A percentile compares a stretch with the other conserved stretches of the same genome.
These are phyloP conservation scores for Mortierella sp. DNA, from an alignment of 371 early-diverging fungal species.

Conservation along the genomic window DNA sequence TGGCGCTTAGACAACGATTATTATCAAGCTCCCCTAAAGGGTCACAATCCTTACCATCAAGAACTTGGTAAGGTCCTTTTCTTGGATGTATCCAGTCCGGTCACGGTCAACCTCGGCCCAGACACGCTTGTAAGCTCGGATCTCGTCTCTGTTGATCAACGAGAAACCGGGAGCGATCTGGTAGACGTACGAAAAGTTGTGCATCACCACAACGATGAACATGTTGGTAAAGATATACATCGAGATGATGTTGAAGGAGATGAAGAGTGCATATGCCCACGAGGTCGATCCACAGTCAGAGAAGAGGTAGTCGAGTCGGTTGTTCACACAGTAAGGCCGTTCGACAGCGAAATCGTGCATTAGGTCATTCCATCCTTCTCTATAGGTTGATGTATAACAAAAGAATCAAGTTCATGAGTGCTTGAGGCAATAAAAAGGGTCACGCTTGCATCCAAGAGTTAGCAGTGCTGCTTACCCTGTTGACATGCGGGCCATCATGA, in stretches of 20 bases:
- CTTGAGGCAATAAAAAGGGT: not conserved
- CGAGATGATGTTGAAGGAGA: constrained; percentile 79
- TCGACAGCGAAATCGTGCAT: constrained; percentile 80
- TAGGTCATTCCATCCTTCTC: constrained; percentile 82
- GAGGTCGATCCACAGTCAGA: constrained; percentile 77
- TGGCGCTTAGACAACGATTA: constrained; percentile 17
- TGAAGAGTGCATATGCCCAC: constrained; percentile 75
- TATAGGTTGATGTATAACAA: not conserved
- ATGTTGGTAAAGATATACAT: constrained; percentile 84
- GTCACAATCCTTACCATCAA: constrained; percentile 51
- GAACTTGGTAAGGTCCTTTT: constrained; percentile 64
- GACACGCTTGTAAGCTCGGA: constrained; percentile 72
- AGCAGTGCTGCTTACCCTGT: constrained; percentile 66
- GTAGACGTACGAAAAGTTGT: constrained; percentile 80
- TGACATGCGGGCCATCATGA: constrained; percentile 76
- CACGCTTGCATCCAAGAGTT: not conserved
- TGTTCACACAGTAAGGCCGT: constrained; percentile 71
- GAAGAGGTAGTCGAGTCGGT: constrained; percentile 63
- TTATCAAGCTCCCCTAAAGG: not conserved
- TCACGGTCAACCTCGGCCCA: constrained; percentile 73
- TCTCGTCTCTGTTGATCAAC: constrained; percentile 75
- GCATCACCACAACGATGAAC: constrained; percentile 80
- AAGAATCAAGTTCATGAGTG: not conserved
- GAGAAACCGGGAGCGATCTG: constrained; percentile 74
- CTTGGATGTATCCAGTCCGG: constrained; percentile 66